Conservation (phyloP, 2,329 filamentous ascomycete species). For the Parastagonospora avenae region DNA sequence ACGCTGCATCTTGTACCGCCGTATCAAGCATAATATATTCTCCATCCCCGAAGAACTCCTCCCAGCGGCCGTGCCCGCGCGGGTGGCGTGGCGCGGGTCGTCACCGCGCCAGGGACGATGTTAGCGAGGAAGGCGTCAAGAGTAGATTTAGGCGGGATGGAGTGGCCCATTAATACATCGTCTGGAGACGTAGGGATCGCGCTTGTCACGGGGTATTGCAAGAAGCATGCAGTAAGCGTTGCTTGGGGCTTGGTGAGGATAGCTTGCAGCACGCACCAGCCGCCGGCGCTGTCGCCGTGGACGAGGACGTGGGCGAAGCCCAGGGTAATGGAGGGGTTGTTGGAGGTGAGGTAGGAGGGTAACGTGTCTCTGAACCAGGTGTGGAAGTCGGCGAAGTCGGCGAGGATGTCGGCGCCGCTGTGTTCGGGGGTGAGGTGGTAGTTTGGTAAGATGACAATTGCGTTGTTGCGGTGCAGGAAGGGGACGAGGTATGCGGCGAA, state of each 20-base stretch:
- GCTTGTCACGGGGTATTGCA: conserved; percentile 36
- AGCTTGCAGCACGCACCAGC: conserved; percentile 44
- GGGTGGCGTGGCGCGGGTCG: conserved; percentile 26
- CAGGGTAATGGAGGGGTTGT: conserved; percentile 12
- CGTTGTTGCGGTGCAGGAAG: conserved; percentile 45
- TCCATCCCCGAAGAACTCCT: conserved; percentile 33
- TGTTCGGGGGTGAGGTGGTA: conserved; percentile 60
- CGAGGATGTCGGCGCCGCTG: conserved; percentile 53
- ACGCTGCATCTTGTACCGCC: conserved; percentile 24
- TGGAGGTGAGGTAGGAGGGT: conserved; percentile 12
- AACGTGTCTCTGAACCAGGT: conserved; percentile 47
- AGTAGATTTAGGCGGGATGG: conserved; percentile 13
- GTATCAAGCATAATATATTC: conserved; percentile 31
- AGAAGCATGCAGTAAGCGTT: conserved; percentile 27
- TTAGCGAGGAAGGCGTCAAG: conserved; percentile 28
- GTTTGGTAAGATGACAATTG: conserved; percentile 55
- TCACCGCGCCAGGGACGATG: conserved; percentile 19
- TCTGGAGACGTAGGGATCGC: neutral
- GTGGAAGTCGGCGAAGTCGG: conserved; percentile 57
- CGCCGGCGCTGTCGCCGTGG: conserved; percentile 47
- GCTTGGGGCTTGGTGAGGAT: conserved; percentile 23
- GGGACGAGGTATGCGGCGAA: conserved; percentile 44
- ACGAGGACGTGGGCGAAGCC: conserved; percentile 38
- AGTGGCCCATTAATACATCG: neutral
- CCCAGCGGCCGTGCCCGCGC: conserved; percentile 23